Evolutionary conservation across 2,329 filamentous ascomycete species (phyloP), one percentile per base, ranked within the genome.

Genomic region (Talaromyces sp.): DNA sequence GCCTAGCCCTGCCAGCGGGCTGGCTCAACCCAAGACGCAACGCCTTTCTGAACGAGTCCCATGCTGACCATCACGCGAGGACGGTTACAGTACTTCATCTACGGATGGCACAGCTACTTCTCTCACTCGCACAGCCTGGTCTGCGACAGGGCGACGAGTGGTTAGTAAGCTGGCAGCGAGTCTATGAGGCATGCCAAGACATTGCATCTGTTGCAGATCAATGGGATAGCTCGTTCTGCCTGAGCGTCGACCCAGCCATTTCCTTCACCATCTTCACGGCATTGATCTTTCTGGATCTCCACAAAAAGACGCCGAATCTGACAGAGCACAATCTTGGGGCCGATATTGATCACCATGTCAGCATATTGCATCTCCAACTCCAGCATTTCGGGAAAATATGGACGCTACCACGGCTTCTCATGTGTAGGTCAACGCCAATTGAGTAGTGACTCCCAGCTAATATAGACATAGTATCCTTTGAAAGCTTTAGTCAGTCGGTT

Each of bases 11-110:
- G 1, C 75, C 76, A 22, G 58, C 68, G 1, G 69, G 71, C 13
- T 78, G 71, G 66, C 68, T 77, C 19, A 73, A 74, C 62, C 70
- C 73, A 0, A 49, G 69, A n/a, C 73, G 75, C 31, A 75, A 77
- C 45, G 69, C 68, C 3, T 67, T 76, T 31, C 31, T 62, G 4
- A 70, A 72, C 17, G 76, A 78, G 62, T 69, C 70, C 1, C 62
- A 63, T 4, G 35, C 61, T 7, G 69, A 74, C 22, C 73, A 78
- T 47, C 72, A 58, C 56, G n/a, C 56, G 6, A 33, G 56, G 19
- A 58, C n/a, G 17, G 41, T 43, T 19, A 43, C 41, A 3, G 41
- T 43, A n/a, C 41, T 43, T 19, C 41, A 43, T n/a, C 41, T 43
- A n/a, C 41, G 41, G 19, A 43, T 43, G 41, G 41, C n/a, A 43